Evolutionary conservation across 202 grass and related monocot genomes (phyloP).

Genomic region (Carex arenaria): DNA sequence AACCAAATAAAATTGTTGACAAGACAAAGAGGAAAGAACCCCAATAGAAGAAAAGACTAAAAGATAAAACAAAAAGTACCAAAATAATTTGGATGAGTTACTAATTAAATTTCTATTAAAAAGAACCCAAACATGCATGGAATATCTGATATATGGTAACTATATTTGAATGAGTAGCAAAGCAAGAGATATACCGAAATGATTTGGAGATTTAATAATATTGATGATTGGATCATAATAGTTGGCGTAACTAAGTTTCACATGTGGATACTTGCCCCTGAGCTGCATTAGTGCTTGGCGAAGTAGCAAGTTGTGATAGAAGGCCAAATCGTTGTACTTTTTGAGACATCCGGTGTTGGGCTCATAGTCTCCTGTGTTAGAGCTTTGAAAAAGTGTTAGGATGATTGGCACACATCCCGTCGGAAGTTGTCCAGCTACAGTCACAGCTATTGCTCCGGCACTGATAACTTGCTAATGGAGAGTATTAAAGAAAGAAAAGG

Average conservation of each 20-base stretch:
- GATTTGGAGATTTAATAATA: conserved; percentile 10
- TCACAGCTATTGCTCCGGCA: conserved; percentile 28
- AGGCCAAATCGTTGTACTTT: conserved; percentile 27
- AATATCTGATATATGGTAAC: background rate
- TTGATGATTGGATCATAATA: conserved; percentile 36
- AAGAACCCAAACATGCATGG: too few species aligned
- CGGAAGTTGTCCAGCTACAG: conserved; percentile 50
- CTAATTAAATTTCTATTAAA: too few species aligned
- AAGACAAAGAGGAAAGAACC: too few species aligned
- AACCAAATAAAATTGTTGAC: too few species aligned
- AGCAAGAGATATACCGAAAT: background rate
- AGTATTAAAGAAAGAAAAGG: too few species aligned
- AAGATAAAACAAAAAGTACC: too few species aligned
- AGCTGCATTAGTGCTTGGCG: conserved; percentile 1
- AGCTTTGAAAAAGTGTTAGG: conserved; percentile 25
- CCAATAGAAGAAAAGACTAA: too few species aligned
- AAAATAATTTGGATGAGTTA: too few species aligned
- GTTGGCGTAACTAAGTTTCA: conserved; percentile 36
- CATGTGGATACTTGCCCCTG: background rate
- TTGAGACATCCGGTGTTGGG: conserved; percentile 33
- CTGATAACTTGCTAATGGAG: conserved; percentile 26
- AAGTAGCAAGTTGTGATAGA: conserved; percentile 42
- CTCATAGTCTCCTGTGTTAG: conserved; percentile 35
- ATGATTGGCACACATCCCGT: conserved; percentile 41
- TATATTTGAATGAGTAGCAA: background rate